Percentiles rank a stretch among this genome's conserved stretches.
Conservation (phyloP, 257 asterid genomes). For the Capsicum chinense region DNA sequence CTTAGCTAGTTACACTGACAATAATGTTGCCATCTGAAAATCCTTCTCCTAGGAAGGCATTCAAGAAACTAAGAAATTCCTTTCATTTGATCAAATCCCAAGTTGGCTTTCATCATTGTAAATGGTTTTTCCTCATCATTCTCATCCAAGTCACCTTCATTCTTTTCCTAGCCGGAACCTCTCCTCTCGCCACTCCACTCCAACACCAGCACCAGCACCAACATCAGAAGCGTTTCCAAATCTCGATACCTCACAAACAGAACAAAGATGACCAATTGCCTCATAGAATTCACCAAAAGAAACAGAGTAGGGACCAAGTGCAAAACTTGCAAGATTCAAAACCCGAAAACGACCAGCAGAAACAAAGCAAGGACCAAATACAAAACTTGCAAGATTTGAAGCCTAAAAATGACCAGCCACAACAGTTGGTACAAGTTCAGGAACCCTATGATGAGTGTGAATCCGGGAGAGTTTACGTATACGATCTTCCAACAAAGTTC, state of each 20-base stretch:
- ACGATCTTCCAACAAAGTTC: constrained; percentile 54
- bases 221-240: no score
- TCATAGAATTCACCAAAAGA: no score
- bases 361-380: not conserved
- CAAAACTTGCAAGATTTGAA: not conserved
- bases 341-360: not conserved
- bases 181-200: constrained; percentile 33
- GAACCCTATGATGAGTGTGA: constrained; percentile 39
- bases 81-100: constrained; percentile 32
- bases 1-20: not conserved
- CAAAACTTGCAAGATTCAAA: no score
- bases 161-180: constrained; percentile 37
- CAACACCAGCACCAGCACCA: not conserved
- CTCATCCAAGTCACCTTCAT: constrained; percentile 31
- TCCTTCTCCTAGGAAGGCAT: constrained; percentile 30
- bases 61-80: constrained; percentile 29
- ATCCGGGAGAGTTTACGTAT: constrained; percentile 55
- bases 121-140: constrained; percentile 28
- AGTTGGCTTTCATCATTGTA: constrained; percentile 32
- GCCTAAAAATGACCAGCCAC: not conserved
- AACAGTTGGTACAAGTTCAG: constrained; percentile 6
- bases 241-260: no score
- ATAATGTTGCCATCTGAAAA: constrained; percentile 23
- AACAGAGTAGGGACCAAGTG: no score
- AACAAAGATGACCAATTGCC: no score